Base-by-base conservation (phyloP, 768 basidiomycete species). In the Hygrophoropsis aurantiaca region DNA sequence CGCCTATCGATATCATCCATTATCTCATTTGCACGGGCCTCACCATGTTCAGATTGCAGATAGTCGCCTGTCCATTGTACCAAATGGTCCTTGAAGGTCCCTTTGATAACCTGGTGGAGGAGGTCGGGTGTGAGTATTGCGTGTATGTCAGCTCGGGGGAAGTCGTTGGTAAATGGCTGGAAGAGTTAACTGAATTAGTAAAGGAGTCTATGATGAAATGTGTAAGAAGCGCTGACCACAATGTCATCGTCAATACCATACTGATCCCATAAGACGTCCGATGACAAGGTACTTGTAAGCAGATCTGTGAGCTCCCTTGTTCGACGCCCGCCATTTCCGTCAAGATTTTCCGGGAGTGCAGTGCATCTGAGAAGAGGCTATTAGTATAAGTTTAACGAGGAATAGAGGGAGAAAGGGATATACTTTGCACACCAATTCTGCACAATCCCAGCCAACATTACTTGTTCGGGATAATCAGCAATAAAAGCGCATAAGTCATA, bases 41-140 rank as follows among this genome's bases (percentile, higher is more conserved):
- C 35, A 1, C 46, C 46, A 40, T 67, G 54, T 10, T 36, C 41
- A 5, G 40, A 11, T 10, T 45, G 33, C 1, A 72, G 41, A 47
- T 66, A 71, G 16, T 57, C 35, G 1, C 33, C 50, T 0, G 70
- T 56, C 70, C 68, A 71, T 1, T 40, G 45, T 2, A 72, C 64
- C 4, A 72, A 49, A 42, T 72, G 69, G 34, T 71, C 70, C 46
- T 71, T 72, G 56, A 69, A 71, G 2, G 58, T 56, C 0, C 66
- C 68, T 50, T 68, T 68, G 52, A 70, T 65, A 11, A 68, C 11
- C 45, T 70, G 69, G 49, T 71, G 68, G 0, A 70, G 55, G 1
- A 69, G 47, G 43, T 71, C 66, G 3, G 64, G 58, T 1, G 67
- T 40, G 2, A 70, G 33, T 0, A 65, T 34, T 38, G 66, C 53